Evolutionary conservation across 2,329 filamentous ascomycete genomes (phyloP).

Genomic region (Ceratocystis cacaofunesta): DNA sequence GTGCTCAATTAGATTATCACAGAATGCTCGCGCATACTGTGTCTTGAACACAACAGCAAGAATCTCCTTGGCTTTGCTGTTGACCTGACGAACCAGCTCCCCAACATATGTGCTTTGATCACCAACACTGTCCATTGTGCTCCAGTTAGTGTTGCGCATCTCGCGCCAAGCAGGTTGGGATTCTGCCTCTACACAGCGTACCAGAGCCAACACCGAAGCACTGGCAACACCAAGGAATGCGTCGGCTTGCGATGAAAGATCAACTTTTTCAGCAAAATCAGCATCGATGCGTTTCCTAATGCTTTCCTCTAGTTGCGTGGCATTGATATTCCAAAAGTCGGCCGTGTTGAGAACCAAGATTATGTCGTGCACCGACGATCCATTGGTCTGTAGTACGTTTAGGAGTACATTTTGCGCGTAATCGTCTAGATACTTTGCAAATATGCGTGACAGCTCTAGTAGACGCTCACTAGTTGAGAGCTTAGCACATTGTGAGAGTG

Average conservation of each 20-base stretch:
- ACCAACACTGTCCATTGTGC: slow-evolving; percentile 78
- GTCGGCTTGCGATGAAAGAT: slow-evolving; percentile 85
- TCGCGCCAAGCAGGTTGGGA: slow-evolving; percentile 85
- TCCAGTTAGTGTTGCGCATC: slow-evolving; percentile 95
- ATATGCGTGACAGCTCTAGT: slow-evolving; percentile 66
- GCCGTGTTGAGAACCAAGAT: slow-evolving; percentile 88
- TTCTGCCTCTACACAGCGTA: slow-evolving; percentile 66
- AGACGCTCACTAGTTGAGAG: slow-evolving; percentile 81
- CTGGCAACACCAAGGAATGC: slow-evolving; percentile 90
- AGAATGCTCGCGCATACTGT: slow-evolving; percentile 88
- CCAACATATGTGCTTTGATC: slow-evolving; percentile 88
- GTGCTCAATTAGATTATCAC: slow-evolving; percentile 86
- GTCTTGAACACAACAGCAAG: slow-evolving; percentile 68
- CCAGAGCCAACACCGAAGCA: slow-evolving; percentile 67
- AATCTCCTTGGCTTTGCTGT: slow-evolving; percentile 57
- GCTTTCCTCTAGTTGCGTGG: slow-evolving; percentile 84
- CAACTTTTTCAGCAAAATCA: slow-evolving; percentile 59
- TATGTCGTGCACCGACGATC: slow-evolving; percentile 54
- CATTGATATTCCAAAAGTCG: slow-evolving; percentile 92
- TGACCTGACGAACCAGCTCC: slow-evolving; percentile 61
- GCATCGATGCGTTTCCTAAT: slow-evolving; percentile 81
- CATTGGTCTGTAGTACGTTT: slow-evolving; percentile 46
- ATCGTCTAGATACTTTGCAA: slow-evolving; percentile 87
- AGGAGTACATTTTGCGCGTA: slow-evolving; percentile 89
- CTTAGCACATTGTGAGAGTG: slow-evolving; percentile 87